These are phyloP conservation scores for Pseudodiploospora longispora DNA, from an alignment of 2,329 filamentous ascomycete genomes.

Conservation along the genomic window DNA sequence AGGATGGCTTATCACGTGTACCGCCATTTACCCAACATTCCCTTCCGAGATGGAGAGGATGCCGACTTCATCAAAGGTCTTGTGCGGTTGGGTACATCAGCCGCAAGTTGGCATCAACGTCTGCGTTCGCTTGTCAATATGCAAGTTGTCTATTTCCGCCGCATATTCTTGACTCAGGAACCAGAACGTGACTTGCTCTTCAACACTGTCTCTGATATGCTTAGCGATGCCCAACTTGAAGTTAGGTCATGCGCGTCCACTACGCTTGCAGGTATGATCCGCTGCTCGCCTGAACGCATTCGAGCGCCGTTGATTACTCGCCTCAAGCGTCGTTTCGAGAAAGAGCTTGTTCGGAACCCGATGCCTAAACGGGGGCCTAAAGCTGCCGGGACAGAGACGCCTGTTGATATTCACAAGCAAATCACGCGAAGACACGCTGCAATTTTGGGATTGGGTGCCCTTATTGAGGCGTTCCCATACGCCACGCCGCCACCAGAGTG, in stretches of 20 bases:
- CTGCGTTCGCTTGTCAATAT: constrained; percentile 94
- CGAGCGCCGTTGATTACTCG: constrained; percentile 69
- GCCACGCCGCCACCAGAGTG: constrained; percentile 83
- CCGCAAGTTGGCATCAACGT: constrained; percentile 89
- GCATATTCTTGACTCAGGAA: constrained; percentile 75
- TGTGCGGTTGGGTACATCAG: constrained; percentile 77
- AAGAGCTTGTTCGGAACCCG: constrained; percentile 71
- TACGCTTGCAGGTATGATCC: constrained; percentile 94
- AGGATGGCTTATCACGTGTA: constrained; percentile 94
- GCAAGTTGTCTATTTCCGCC: constrained; percentile 96
- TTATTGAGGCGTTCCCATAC: constrained; percentile 95
- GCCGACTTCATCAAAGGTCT: constrained; percentile 75
- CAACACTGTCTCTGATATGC: constrained; percentile 90
- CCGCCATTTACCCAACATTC: constrained; percentile 90
- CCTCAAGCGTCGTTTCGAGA: constrained; percentile 72
- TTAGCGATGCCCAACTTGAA: constrained; percentile 84
- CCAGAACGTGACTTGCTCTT: constrained; percentile 75
- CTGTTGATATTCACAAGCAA: constrained; percentile 63
- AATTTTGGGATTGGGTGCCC: constrained; percentile 79
- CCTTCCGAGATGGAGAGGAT: constrained; percentile 80
- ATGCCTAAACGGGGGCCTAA: constrained; percentile 66
- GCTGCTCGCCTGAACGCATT: constrained; percentile 77
- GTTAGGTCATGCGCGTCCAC: constrained; percentile 88
- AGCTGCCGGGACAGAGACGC: constrained; percentile 57
- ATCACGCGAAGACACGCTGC: constrained; percentile 81